These are phyloP conservation scores for Penicillium sp. DNA, from an alignment of 2,329 filamentous ascomycete species.

Conservation along the genomic window DNA sequence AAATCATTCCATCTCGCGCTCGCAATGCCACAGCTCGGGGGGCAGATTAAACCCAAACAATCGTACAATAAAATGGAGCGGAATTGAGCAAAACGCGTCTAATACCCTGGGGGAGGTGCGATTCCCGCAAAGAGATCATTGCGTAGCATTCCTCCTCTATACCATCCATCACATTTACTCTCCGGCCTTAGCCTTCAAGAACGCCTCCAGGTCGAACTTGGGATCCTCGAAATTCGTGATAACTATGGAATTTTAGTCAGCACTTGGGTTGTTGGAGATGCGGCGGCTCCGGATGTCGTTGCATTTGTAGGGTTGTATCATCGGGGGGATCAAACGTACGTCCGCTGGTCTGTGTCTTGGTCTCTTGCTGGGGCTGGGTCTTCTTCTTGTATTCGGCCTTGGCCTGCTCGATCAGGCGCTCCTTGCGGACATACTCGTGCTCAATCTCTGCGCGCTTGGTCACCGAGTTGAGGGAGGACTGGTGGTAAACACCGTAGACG, in stretches of 20 bases:
- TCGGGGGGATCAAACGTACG: conserved; percentile 30
- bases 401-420: conserved; percentile 86
- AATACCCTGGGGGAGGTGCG: conserved; percentile 38
- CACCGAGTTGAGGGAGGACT: conserved; percentile 72
- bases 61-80: conserved; percentile 42
- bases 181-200: conserved; percentile 63
- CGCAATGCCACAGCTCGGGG: conserved; percentile 42
- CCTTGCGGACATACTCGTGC: conserved; percentile 86
- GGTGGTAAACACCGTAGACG: conserved; percentile 95
- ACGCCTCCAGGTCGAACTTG: conserved; percentile 91
- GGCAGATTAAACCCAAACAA: conserved; percentile 44
- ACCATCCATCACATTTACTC: conserved; percentile 37
- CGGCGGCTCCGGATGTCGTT: conserved; percentile 9
- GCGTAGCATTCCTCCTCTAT: conserved; percentile 34
- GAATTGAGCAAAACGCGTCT: conserved; percentile 34
- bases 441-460: conserved; percentile 70
- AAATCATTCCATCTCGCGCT: conserved; percentile 43
- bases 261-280: conserved; percentile 5
- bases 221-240: conserved; percentile 77
- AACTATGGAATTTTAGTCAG: conserved; percentile 47
- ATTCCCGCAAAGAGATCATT: conserved; percentile 32
- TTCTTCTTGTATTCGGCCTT: conserved; percentile 88
- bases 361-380: conserved; percentile 55
- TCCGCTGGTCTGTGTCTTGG: conserved; percentile 37
- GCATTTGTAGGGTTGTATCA: not conserved